A percentile compares a stretch with the other conserved stretches of the same genome.
Conservation (phyloP, 2,329 filamentous ascomycete genomes). For the Tolypocladium capitatum region DNA sequence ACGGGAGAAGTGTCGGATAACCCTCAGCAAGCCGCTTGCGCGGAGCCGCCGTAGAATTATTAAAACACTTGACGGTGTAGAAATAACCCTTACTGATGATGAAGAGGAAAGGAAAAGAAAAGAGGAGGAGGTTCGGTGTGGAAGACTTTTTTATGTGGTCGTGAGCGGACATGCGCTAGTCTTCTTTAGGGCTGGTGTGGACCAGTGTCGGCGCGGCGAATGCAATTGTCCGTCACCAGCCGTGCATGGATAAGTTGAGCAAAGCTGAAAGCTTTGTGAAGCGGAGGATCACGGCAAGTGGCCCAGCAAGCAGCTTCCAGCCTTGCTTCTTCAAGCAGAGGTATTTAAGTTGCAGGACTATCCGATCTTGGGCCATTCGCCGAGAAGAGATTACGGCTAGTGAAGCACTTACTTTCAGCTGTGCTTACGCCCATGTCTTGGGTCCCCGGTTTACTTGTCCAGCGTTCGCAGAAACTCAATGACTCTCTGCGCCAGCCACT, state of each 20-base stretch:
- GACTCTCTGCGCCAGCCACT: constrained; percentile 36
- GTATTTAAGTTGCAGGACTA: too few relatives aligned
- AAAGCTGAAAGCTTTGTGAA: too few relatives aligned
- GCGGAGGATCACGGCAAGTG: too few relatives aligned
- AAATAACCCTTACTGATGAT: constrained; percentile 32
- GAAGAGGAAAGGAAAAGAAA: constrained; percentile 21
- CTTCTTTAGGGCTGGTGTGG: not conserved
- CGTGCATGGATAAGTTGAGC: too few relatives aligned
- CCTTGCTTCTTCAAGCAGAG: too few relatives aligned
- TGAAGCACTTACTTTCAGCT: too few relatives aligned
- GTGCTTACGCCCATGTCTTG: too few relatives aligned
- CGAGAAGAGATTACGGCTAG: too few relatives aligned
- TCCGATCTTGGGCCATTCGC: too few relatives aligned
- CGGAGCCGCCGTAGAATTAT: constrained; percentile 35
- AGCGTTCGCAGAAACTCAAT: constrained; percentile 28
- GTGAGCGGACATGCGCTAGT: not conserved
- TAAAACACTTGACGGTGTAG: constrained; percentile 39
- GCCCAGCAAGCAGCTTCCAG: too few relatives aligned
- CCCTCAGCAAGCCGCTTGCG: constrained; percentile 42
- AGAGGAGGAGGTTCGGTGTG: constrained; percentile 1
- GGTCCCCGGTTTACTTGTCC: constrained; percentile 1
- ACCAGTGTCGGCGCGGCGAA: not conserved
- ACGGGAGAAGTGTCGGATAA: constrained; percentile 27
- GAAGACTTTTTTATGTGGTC: constrained; percentile 7
- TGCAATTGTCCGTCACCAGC: not conserved